phyloP scores from a whole-genome alignment of 441 rosid genomes.

The Cnidoscolus chayamansa region DNA sequence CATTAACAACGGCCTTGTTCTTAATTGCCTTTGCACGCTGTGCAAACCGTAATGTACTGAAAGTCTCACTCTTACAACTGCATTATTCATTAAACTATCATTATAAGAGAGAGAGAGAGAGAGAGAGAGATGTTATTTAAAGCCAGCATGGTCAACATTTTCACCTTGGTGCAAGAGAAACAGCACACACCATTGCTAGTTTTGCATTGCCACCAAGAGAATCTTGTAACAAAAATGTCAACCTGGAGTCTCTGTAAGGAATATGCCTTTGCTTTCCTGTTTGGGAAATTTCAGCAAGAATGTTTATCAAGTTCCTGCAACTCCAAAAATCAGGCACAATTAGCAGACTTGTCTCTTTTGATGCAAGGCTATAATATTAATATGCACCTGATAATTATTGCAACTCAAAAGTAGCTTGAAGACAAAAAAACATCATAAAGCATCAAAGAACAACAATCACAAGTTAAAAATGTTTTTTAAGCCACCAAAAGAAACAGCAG shows the following conservation, averaged over 20 bases:
- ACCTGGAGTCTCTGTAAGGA: constrained; percentile 96
- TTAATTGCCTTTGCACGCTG: constrained; percentile 96
- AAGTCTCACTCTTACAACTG: constrained; percentile 95
- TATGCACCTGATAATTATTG: neutral
- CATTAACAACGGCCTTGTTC: constrained; percentile 93
- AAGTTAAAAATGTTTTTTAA: neutral
- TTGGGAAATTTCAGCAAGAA: constrained; percentile 96
- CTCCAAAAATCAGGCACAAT: constrained; percentile 24
- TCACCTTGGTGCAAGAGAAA: constrained; percentile 89
- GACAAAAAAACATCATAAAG: neutral
- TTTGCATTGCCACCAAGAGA: constrained; percentile 99
- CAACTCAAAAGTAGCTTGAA: neutral
- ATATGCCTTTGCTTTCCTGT: constrained; percentile 98
- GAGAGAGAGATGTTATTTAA: constrained; percentile 4
- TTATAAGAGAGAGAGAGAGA: constrained; percentile 4
- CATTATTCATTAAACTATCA: constrained; percentile 25
- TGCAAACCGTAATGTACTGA: constrained; percentile 95
- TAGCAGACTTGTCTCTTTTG: constrained; percentile 15
- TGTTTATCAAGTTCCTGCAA: constrained; percentile 95
- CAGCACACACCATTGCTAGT: constrained; percentile 93
- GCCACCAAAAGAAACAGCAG: neutral
- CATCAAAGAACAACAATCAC: neutral
- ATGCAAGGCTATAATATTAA: neutral
- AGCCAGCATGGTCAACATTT: constrained; percentile 13
- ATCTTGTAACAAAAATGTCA: constrained; percentile 94